Evolutionary conservation across 306 rosid genomes (phyloP).

Genomic region (Geum urbanum): DNA sequence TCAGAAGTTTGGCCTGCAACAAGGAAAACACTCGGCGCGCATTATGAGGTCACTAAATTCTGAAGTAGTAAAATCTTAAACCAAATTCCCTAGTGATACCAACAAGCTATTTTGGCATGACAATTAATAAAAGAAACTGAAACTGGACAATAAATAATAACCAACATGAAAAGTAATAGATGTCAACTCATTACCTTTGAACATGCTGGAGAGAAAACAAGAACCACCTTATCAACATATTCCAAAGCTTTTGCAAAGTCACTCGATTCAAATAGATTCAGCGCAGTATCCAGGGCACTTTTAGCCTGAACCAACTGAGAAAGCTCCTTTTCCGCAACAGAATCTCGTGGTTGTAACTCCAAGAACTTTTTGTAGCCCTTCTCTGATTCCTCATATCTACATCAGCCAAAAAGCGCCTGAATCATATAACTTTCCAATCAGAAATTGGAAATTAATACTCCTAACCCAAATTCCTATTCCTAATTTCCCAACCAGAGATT

Average conservation of each 20-base stretch:
- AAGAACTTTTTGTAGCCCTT: constrained; percentile 67
- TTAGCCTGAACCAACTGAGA: constrained; percentile 84
- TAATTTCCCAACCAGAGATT: not conserved
- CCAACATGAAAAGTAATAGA: constrained; percentile 3
- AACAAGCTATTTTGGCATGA: constrained; percentile 9
- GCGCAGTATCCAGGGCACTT: constrained; percentile 78
- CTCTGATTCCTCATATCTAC: constrained; percentile 97
- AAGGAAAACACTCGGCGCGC: constrained; percentile 22
- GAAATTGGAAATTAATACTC: constrained; percentile 45
- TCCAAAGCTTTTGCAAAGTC: constrained; percentile 77
- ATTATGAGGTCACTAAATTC: constrained; percentile 15
- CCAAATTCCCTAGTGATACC: constrained; percentile 13
- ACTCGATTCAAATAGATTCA: constrained; percentile 55
- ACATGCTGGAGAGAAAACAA: constrained; percentile 93
- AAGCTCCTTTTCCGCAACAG: constrained; percentile 82
- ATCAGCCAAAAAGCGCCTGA: constrained; percentile 99
- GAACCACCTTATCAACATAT: constrained; percentile 80
- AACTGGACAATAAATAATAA: constrained; percentile 3
- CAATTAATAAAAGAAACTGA: constrained; percentile 12
- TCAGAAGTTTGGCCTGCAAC: constrained; percentile 79
- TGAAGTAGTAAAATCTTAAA: constrained; percentile 15
- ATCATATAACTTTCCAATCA: constrained; percentile 85
- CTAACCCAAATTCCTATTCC: not conserved
- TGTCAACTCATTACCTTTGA: constrained; percentile 41
- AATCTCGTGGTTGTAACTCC: constrained; percentile 69